These are phyloP conservation scores for Balansia obtecta DNA, from an alignment of 2,329 filamentous ascomycete species.

Conservation along the genomic window DNA sequence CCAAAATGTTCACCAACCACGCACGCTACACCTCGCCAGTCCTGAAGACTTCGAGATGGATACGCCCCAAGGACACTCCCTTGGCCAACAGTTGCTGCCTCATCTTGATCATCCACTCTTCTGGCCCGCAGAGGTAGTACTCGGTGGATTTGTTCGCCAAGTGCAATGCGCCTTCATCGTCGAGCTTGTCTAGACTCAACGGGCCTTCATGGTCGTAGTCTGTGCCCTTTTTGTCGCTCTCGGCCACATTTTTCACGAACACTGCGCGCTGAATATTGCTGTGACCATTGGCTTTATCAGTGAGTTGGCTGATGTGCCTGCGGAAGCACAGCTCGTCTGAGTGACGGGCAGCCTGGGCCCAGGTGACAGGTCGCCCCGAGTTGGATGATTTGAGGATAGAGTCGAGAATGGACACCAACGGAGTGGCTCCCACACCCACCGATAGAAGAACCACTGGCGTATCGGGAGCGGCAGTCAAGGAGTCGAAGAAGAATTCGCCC, in stretches of 20 bases:
- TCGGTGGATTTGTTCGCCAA: constrained; percentile 37
- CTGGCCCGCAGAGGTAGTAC: constrained; percentile 60
- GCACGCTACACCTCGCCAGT: constrained; percentile 30
- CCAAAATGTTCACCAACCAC: background rate
- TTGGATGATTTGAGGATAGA: constrained; percentile 25
- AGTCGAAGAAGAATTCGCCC: constrained; percentile 51
- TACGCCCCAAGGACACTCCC: constrained; percentile 40
- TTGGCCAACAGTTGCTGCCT: constrained; percentile 33
- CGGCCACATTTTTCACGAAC: constrained; percentile 39
- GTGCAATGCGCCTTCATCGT: constrained; percentile 36
- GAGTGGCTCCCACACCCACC: constrained; percentile 56
- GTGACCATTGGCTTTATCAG: constrained; percentile 13
- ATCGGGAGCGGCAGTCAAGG: constrained; percentile 25
- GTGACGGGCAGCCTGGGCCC: constrained; percentile 48
- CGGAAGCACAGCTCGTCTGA: constrained; percentile 42
- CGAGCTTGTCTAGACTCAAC: constrained; percentile 40
- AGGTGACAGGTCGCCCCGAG: constrained; percentile 37
- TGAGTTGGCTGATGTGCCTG: constrained; percentile 30
- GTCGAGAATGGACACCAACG: constrained; percentile 53
- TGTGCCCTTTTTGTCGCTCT: constrained; percentile 29
- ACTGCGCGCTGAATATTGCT: constrained; percentile 23
- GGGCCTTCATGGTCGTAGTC: constrained; percentile 47
- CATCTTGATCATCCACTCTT: constrained; percentile 51
- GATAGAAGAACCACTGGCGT: constrained; percentile 53
- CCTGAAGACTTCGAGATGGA: constrained; percentile 53